Evolutionary conservation across 257 asterid species (phyloP), one percentile per base, ranked within the genome.

Genomic region (Galeopsis tetrahit): DNA sequence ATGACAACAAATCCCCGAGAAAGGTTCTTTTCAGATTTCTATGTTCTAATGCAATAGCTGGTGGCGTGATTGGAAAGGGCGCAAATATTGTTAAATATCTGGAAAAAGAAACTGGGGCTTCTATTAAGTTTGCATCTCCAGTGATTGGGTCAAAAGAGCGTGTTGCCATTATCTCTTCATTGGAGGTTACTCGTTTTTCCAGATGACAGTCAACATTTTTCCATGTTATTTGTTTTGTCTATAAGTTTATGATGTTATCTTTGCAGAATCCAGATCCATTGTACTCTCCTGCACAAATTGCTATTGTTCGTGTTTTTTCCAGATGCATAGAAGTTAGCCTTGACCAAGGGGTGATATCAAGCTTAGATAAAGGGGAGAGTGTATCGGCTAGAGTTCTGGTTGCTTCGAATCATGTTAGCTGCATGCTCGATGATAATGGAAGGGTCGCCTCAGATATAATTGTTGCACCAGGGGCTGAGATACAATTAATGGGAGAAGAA

Each of bases 31-130:
- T 85, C 75, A 81, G 82, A 72, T 71, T 87, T 75, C 78, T 87
- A 51, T 87, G 92, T 76, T 79, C 90, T 73, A 73, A 69, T 51
- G 46, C 31, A 71, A 36, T 83, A 39, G 90, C 85, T 64, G 84
- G 88, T 43, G 85, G 90, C 32, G 84, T 87, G 77, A 81, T 85
- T 57, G 92, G 90, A 62, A 81, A 73, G 70, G 85, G 85, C 71
- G 92, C 81, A 63, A 43, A 64, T 66, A 56, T 77, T 33, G 79
- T 87, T 34, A 85, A 75, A 61, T 80, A 69, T 73, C 55, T 87
- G 77, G 87, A 87, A 80, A 81, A 79, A 15, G 90, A 87, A 78
- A 87, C 88, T 1, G 88, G 88, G 59, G 87, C 90, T 78, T 81
- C 79, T 46, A 83, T 87, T 77, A 79, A 71, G 75, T 79, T 87